Evolutionary conservation across 768 basidiomycete genomes (phyloP).

Genomic region (Pisolithus tinctorius): DNA sequence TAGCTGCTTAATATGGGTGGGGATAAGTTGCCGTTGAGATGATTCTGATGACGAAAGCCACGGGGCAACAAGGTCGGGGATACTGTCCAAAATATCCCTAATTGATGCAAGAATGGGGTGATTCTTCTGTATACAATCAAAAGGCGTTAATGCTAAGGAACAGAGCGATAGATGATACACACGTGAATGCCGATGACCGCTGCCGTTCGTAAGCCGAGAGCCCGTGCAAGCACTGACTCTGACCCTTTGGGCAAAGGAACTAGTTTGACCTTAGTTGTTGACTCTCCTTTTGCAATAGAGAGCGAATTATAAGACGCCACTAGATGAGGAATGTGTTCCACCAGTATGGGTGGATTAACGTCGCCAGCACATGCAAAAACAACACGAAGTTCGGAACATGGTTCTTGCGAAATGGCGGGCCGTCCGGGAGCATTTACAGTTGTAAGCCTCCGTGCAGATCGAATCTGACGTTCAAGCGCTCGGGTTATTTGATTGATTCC

Average conservation of each 20-base stretch:
- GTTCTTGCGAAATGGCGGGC: background rate
- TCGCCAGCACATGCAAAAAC: constrained; percentile 73
- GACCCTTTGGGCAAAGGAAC: constrained; percentile 63
- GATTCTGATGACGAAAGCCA: constrained; percentile 44
- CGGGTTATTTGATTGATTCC: constrained; percentile 84
- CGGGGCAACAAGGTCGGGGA: constrained; percentile 54
- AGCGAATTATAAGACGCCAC: constrained; percentile 70
- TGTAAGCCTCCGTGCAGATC: constrained; percentile 18
- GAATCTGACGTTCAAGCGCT: constrained; percentile 55
- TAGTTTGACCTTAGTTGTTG: constrained; percentile 40
- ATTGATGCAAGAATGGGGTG: constrained; percentile 34
- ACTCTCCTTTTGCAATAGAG: constrained; percentile 1
- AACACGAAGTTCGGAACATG: constrained; percentile 20
- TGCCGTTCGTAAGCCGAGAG: constrained; percentile 59
- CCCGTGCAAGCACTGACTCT: constrained; percentile 51
- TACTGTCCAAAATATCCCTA: constrained; percentile 35
- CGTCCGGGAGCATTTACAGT: constrained; percentile 1
- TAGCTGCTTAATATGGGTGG: constrained; percentile 78
- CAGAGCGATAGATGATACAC: constrained; percentile 13
- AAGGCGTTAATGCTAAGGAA: constrained; percentile 3
- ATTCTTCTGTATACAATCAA: constrained; percentile 26
- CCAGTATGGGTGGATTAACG: constrained; percentile 61
- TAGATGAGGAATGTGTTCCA: constrained; percentile 71
- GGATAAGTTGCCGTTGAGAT: constrained; percentile 35
- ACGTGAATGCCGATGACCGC: constrained; percentile 67